Percentiles rank a stretch among this genome's conserved stretches.
phyloP scores from a whole-genome alignment of 345 rosid species.

The Aethionema arabicum region DNA sequence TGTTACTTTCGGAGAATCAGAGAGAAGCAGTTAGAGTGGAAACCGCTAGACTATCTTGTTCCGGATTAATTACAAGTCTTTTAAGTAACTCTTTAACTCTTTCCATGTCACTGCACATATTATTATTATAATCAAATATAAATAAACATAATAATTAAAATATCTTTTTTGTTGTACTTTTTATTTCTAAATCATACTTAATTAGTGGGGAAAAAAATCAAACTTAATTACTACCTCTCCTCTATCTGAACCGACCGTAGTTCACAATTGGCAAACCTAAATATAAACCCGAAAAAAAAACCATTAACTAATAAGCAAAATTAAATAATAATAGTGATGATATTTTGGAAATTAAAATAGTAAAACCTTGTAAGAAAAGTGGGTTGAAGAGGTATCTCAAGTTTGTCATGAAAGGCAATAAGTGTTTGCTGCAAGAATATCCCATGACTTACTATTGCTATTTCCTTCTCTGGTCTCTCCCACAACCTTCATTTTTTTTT shows the following conservation, averaged over 20 bases:
- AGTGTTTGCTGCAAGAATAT: conserved; percentile 60
- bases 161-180: too few species aligned
- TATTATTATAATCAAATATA: too few species aligned
- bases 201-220: too few species aligned
- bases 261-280: conserved; percentile 38
- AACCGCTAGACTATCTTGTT: too few species aligned
- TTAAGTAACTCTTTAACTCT: background rate
- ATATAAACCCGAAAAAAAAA: background rate
- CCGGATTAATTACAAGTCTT: conserved; percentile 12
- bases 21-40: too few species aligned
- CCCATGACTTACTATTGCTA: conserved; percentile 76
- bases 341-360: background rate
- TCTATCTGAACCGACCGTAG: conserved; percentile 28
- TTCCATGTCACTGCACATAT: conserved; percentile 28
- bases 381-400: conserved; percentile 23
- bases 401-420: conserved; percentile 43
- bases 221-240: conserved; percentile 10
- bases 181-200: background rate
- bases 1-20: too few species aligned
- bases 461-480: conserved; percentile 75
- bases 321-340: too few species aligned
- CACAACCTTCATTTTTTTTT: conserved; percentile 49
- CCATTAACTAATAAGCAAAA: too few species aligned
- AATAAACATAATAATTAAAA: too few species aligned
- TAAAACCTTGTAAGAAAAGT: conserved; percentile 21